These are phyloP conservation scores for Aspergillus baeticus DNA, from an alignment of 495 filamentous ascomycete species.

Conservation along the genomic window DNA sequence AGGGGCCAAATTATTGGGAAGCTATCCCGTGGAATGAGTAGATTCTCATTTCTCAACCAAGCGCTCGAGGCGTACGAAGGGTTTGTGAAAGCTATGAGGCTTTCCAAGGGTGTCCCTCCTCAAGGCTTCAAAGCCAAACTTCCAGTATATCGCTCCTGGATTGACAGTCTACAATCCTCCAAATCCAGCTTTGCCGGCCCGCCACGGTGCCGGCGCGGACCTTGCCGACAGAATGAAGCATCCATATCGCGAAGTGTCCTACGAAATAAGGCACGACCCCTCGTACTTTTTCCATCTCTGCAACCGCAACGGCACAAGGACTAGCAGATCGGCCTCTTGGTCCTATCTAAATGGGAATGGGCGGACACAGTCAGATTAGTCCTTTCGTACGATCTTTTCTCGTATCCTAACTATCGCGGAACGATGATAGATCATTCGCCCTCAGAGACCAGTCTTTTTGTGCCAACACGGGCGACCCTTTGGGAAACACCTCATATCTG, in stretches of 20 bases:
- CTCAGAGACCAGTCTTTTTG: no score
- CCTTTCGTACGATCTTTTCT: neutral
- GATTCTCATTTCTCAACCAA: neutral
- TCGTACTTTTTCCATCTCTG: no score
- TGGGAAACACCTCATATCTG: neutral
- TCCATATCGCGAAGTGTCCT: no score
- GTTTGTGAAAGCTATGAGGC: constrained; percentile 1
- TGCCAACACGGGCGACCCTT: no score
- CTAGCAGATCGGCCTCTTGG: no score
- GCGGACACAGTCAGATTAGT: neutral
- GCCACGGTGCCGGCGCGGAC: no score
- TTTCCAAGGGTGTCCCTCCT: neutral
- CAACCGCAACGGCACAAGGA: no score
- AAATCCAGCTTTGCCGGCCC: no score
- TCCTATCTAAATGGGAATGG: no score
- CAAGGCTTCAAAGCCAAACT: neutral
- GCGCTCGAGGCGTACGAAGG: neutral
- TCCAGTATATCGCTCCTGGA: neutral
- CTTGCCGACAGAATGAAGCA: no score
- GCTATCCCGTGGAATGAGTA: constrained; percentile 1
- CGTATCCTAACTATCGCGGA: neutral
- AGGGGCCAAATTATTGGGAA: constrained; percentile 2
- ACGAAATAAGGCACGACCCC: no score
- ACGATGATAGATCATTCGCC: neutral
- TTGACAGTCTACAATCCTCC: neutral